These are phyloP conservation scores for Rhizopus delemar DNA, from an alignment of 371 early-diverging fungal species.

Conservation along the genomic window DNA sequence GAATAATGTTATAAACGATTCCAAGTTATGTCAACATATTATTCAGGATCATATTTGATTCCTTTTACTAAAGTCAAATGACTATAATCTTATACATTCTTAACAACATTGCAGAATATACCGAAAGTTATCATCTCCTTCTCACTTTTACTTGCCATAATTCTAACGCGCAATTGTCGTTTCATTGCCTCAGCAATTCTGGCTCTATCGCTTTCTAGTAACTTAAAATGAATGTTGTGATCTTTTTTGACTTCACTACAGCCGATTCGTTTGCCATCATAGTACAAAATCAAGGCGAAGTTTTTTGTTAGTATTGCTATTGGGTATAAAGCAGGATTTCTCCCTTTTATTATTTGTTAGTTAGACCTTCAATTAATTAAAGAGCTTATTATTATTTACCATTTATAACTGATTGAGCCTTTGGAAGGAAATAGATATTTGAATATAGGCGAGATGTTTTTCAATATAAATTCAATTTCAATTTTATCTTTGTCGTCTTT, in stretches of 20 bases:
- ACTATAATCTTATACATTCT: too few species aligned
- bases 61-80: too few species aligned
- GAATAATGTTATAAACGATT: too few species aligned
- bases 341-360: background rate
- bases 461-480: conserved; percentile 16
- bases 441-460: conserved; percentile 13
- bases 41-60: too few species aligned
- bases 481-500: conserved; percentile 12
- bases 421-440: conserved; percentile 3
- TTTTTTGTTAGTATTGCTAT: background rate
- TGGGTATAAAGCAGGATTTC: background rate
- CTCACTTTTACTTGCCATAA: background rate
- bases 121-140: conserved; percentile 2
- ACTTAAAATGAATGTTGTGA: background rate
- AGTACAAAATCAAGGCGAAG: conserved; percentile 6
- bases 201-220: conserved; percentile 4
- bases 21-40: too few species aligned
- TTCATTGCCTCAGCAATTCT: background rate
- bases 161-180: background rate
- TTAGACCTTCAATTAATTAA: conserved; percentile 2
- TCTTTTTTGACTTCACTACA: conserved; percentile 9
- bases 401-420: background rate
- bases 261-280: conserved; percentile 6
- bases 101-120: background rate
- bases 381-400: conserved; percentile 3